phyloP scores from a whole-genome alignment of 2,329 filamentous ascomycete genomes.

The Pseudopithomyces maydicus region DNA sequence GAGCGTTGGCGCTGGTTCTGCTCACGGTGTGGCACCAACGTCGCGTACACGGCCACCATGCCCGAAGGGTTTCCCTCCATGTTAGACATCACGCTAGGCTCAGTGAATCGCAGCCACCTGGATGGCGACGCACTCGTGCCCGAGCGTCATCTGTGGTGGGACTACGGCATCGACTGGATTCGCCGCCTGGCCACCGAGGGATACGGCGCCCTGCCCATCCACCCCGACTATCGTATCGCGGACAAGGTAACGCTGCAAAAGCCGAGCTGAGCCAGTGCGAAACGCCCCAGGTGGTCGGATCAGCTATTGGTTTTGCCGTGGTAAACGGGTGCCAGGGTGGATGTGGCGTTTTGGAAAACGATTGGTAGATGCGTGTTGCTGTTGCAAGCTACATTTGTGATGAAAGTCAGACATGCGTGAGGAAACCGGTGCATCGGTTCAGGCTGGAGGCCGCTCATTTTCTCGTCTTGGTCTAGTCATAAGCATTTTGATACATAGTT shows the following conservation, averaged over 20 bases:
- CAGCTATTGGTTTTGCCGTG: not conserved
- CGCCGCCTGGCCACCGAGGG: constrained; percentile 6
- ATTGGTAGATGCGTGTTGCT: not conserved
- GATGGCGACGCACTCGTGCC: constrained; percentile 4
- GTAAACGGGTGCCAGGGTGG: not conserved
- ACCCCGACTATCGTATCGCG: constrained; percentile 8
- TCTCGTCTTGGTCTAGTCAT: not conserved
- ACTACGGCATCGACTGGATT: constrained; percentile 12
- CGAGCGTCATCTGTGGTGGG: constrained; percentile 13
- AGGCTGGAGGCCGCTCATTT: not conserved
- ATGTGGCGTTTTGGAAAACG: not conserved
- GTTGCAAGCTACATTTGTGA: not conserved
- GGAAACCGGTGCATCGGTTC: not conserved
- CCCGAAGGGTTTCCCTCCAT: constrained; percentile 7
- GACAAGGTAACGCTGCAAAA: constrained; percentile 1
- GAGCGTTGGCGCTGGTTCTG: constrained; percentile 10
- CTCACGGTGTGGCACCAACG: constrained; percentile 8
- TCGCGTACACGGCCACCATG: constrained; percentile 10
- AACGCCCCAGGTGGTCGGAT: not conserved
- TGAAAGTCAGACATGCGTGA: not conserved
- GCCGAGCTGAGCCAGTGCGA: not conserved
- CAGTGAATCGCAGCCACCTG: constrained; percentile 1
- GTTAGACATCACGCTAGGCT: constrained; percentile 9
- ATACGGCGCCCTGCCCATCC: constrained; percentile 6
- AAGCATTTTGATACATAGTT: not conserved